Base-by-base conservation (phyloP, 2,329 filamentous ascomycete genomes). In the Daldinia eschscholtzii region DNA sequence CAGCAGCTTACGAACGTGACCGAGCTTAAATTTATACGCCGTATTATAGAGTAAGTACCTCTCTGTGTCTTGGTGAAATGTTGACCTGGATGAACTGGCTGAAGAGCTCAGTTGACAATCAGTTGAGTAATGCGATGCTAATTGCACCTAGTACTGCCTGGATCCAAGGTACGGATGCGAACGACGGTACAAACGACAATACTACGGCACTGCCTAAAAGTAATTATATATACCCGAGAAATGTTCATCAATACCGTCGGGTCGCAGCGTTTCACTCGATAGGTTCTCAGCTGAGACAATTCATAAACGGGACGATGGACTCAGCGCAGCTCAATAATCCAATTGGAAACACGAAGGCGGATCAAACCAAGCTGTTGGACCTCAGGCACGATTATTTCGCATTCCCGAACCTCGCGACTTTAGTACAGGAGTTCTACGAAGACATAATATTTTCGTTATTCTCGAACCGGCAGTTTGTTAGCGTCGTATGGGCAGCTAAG, bases 351-450 rank as follows among this genome's bases (percentile, higher is more conserved):
- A 79, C 79, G 0, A 76, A 81, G 3, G 78, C 81, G 18, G 76
- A 81, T 6, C 81, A 82, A 64, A 85, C 83, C 1, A 77, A 78
- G n/a, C 76, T 86, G 1, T 76, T 85, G 18, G 75, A 81, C 70
- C 76, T 67, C 23, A 74, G 74, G 10, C 78, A 71, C 5, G 78
- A 79, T 42, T 80, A 76, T 61, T 76, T 81, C 26, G 73, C 79
- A 1, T 70, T 71, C 10, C 42, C 73, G 1, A 69, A 80, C 39
- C 67, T 82, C 4, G 55, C 64, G 15, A n/a, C 69, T 0, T 61
- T 70, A 7, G 67, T 82, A 28, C 76, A 79, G 55, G 66, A 59
- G 3, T 73, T 81, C 23, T 81, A 82, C 72, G 76, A 82, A 55
- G 78, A 81, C 62, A 77, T 82, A 35, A 72, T 81, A 9, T 65